phyloP scores from a whole-genome alignment of 2,329 filamentous ascomycete genomes.

The Trichoderma harzianum region DNA sequence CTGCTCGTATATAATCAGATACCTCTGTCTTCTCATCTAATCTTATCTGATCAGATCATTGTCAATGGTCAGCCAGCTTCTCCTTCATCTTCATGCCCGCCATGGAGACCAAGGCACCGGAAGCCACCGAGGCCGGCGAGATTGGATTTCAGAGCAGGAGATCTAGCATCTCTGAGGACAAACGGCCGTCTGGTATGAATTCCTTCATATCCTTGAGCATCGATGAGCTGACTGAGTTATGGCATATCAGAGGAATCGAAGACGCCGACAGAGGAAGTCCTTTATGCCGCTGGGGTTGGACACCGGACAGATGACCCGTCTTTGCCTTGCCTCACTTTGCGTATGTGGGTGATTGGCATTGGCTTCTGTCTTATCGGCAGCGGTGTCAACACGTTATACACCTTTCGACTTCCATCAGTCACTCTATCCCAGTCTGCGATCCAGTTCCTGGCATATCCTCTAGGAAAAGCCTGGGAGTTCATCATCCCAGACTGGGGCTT shows the following conservation, averaged over 20 bases:
- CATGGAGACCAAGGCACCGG: background rate
- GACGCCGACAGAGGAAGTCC: conserved; percentile 25
- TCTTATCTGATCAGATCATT: conserved; percentile 15
- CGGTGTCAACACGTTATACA: conserved; percentile 41
- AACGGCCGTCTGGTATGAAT: conserved; percentile 5
- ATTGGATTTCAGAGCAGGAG: conserved; percentile 3
- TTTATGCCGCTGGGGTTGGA: conserved; percentile 31
- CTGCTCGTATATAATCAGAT: background rate
- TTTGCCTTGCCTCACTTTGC: conserved; percentile 35
- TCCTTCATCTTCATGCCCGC: background rate
- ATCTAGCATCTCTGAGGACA: background rate
- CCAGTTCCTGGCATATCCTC: conserved; percentile 43
- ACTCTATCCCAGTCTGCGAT: conserved; percentile 34
- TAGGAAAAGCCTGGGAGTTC: conserved; percentile 39
- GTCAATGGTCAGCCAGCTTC: background rate
- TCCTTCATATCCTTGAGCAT: background rate
- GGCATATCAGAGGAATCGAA: conserved; percentile 12
- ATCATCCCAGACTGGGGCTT: conserved; percentile 31
- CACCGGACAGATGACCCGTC: conserved; percentile 28
- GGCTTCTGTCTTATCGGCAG: conserved; percentile 37
- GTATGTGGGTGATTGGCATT: conserved; percentile 40
- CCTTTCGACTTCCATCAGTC: conserved; percentile 34
- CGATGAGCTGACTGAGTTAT: background rate
- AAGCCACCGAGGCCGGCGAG: background rate
- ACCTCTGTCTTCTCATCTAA: background rate